Base-by-base conservation (phyloP, 2,329 filamentous ascomycete genomes). In the Scedosporium apiospermum region DNA sequence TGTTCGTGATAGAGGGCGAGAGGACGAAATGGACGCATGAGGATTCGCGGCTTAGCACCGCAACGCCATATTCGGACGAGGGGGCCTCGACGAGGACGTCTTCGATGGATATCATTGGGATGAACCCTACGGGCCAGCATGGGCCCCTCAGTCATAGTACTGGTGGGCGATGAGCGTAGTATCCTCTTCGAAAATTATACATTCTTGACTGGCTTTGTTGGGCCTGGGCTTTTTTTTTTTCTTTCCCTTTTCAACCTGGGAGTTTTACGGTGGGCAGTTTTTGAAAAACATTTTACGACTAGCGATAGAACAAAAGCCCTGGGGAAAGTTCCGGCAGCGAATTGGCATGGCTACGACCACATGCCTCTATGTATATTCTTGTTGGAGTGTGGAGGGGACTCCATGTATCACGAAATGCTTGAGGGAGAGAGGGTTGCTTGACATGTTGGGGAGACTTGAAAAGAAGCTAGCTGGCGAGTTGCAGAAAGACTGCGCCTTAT, bases 1-100 rank as follows among this genome's bases (percentile, higher is more conserved):
- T 73, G 51, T 73, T 72, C 60, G 67, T 76, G 57, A 74, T 75
- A 18, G 71, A 76, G 62, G 72, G 72, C 27, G 68, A 69, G 18
- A 65, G 65, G 51, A 55, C 51, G 18, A 14, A 55, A 7, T 55
- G 51, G 51, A 55, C 18, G 46, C 64, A 23, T 6, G 51, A 14
- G 6, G 51, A 26, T 23, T 55, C 51, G 23, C 18, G 18, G 21
- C 12, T 23, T 6, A 27, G 51, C 12, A 5, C 59, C 53, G 62
- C 64, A 63, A 49, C 61, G 53, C 26, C 60, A 30, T 61, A 61
- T 23, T 27, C 66, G 55, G 61, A 68, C 6, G 67, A 68, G 18
- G 64, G 64, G 41, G 68, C 66, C 23, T 71, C 71, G 2, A 66
- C 67, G 3, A 71, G 67, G 51, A 63, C 65, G 58, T 67, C 66